Base-by-base conservation (phyloP, 805 yeast genomes). In the Saccharomyces paradoxus region DNA sequence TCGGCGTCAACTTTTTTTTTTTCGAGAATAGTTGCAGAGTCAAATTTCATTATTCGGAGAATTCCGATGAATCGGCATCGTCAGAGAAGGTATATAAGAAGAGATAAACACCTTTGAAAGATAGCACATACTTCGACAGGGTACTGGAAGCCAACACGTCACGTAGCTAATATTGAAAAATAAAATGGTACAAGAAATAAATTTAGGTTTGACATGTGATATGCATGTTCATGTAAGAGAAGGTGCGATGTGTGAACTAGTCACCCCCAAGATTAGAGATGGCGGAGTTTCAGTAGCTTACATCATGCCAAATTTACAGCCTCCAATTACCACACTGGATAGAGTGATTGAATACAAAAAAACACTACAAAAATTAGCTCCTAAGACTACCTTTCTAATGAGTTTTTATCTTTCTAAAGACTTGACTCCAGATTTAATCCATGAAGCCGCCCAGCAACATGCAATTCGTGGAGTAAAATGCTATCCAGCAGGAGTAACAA, bases 401-500 rank as follows among this genome's bases (percentile, higher is more conserved):
- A 84, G 96, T 13, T 83, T 92, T 59, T 94, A 94, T 63, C 77
- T 94, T 46, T 80, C 86, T 51, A 82, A 79, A 53, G 87, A 82
- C 0, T 74, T 94, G 59, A 89, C 96, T 1, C 97, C 98, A 0
- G 95, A 88, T 60, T 74, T 89, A 46, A 84, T 94, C 54, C 82
- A 81, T 53, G 80, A 82, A 58, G 98, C 97, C 37, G 95, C 91
- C 7, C 67, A 76, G 53, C 64, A 72, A 17, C 84, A 84, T 1
- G 83, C 82, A 41, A 83, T 92, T 53, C 77, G 83, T 30, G 99
- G 99, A 54, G 89, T 94, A 61, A 94, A 94, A 71, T 90, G 96
- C 69, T 94, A 94, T 70, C 99, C 99, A 46, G 97, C 98, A 1
- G 99, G 99, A 48, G 99, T 94, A 31, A 94, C 99, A n/a, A 94